A percentile compares a stretch with the other conserved stretches of the same genome.
These are phyloP conservation scores for Penicillium longicatenatum DNA, from an alignment of 495 filamentous ascomycete genomes.

Conservation along the genomic window DNA sequence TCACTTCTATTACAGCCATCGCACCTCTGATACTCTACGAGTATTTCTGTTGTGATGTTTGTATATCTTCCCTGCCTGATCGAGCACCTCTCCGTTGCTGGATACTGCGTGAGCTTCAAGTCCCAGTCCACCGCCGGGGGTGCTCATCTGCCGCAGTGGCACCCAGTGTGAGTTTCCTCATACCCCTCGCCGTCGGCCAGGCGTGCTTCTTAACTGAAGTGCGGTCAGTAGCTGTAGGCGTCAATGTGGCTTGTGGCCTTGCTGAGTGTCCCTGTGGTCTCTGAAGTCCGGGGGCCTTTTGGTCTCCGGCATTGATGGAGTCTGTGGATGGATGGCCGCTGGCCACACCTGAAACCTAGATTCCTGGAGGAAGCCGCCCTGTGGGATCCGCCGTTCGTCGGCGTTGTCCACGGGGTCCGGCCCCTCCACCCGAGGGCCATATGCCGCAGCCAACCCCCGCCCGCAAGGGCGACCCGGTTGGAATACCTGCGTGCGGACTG, in stretches of 20 bases:
- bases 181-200: background rate
- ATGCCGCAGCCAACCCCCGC: conserved; percentile 31
- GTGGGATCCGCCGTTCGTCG: conserved; percentile 36
- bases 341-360: conserved; percentile 40
- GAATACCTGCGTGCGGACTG: conserved; percentile 35
- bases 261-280: background rate
- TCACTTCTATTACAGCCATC: background rate
- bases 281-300: conserved; percentile 23
- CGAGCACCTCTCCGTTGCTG: conserved; percentile 3
- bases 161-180: background rate
- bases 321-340: conserved; percentile 56
- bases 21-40: background rate
- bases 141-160: background rate
- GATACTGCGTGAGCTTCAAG: background rate
- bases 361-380: conserved; percentile 42
- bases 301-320: conserved; percentile 38
- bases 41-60: background rate
- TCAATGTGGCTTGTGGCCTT: background rate
- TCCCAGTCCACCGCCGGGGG: background rate
- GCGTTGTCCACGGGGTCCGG: conserved; percentile 25
- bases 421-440: conserved; percentile 40
- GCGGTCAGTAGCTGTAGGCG: background rate
- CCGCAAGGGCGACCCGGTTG: conserved; percentile 1
- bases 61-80: conserved; percentile 10
- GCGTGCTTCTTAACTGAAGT: no score